A percentile compares a stretch with the other conserved stretches of the same genome.
phyloP scores from a whole-genome alignment of 2,329 filamentous ascomycete species.

The Fusarium subtropicale region DNA sequence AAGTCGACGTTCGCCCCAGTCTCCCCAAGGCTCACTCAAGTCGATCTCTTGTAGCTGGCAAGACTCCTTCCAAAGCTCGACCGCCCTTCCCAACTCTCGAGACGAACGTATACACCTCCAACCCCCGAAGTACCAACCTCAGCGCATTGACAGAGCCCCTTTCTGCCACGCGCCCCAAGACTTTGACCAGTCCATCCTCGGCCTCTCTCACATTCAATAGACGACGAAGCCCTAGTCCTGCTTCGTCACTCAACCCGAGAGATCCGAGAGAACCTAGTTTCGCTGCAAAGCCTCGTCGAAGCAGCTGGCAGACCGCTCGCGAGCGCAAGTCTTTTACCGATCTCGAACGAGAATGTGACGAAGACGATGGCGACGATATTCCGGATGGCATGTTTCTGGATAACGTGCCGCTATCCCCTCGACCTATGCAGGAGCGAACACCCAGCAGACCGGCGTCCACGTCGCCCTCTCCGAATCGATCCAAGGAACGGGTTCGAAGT shows the following conservation, averaged over 20 bases:
- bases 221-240: conserved; percentile 65
- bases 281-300: conserved; percentile 61
- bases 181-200: conserved; percentile 48
- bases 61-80: conserved; percentile 51
- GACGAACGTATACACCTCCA: conserved; percentile 58
- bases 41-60: conserved; percentile 49
- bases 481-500: conserved; percentile 65
- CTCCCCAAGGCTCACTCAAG: conserved; percentile 46
- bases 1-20: conserved; percentile 55
- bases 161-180: conserved; percentile 47
- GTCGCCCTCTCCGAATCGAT: conserved; percentile 65
- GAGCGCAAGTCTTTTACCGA: conserved; percentile 76
- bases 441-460: conserved; percentile 66
- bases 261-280: conserved; percentile 59
- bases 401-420: conserved; percentile 85
- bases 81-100: conserved; percentile 60
- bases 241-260: conserved; percentile 58
- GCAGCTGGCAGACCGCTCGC: conserved; percentile 77
- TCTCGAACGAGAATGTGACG: conserved; percentile 80
- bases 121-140: conserved; percentile 64
- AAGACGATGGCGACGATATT: conserved; percentile 81
- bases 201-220: conserved; percentile 54
- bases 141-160: conserved; percentile 52
- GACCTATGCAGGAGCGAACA: conserved; percentile 67
- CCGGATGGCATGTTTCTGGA: conserved; percentile 83